Evolutionary conservation across 352 stramenopile genomes (phyloP), one percentile per base, ranked within the genome.

Genomic region (Phytophthora cactorum): DNA sequence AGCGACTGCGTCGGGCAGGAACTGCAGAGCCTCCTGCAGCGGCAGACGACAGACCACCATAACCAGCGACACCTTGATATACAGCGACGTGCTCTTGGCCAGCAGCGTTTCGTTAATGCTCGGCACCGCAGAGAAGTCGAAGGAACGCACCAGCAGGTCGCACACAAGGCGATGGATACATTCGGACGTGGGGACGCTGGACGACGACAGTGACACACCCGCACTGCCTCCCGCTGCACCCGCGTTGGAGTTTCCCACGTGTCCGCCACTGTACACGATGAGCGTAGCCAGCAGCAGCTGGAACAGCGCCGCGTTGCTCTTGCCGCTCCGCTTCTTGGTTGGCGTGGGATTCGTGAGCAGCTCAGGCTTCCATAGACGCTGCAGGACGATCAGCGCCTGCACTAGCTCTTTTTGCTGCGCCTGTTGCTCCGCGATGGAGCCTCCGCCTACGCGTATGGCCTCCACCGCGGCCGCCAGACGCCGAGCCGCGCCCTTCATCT

Each of bases 61-160:
- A n/a, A 88, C 72, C 36, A 95, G 70, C 58, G 85, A 84, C 15
- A 79, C 76, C 60, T 88, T 88, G 12, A 93, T 73, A 57, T 89
- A 91, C 17, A 91, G 59, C 32, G 85, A 86, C 47, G 79, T 69
- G 45, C 74, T 81, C 60, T 90, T 93, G 57, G 70, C 64, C 14
- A 49, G 52, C 22, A 95, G 59, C 22, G 72, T 66, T 34, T 93
- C 83, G 43, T 81, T 92, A 49, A 93, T 73, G 17, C 68, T 66
- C 3, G 78, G 64, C 14, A 84, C 77, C 9, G 79, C 73, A 4
- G 83, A 80, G 65, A 89, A 94, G 60, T 95, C 87, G 68, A 93
- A 96, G 22, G 79, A 70, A 22, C 74, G 75, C 53, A 89, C 82
- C 36, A 96, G 66, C 39, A 93, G 56, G 45, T 96, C 86, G 71